Percentiles rank a stretch among this genome's conserved stretches.
These are phyloP conservation scores for Phanerochaete sordida DNA, from an alignment of 768 basidiomycete species.

Conservation along the genomic window DNA sequence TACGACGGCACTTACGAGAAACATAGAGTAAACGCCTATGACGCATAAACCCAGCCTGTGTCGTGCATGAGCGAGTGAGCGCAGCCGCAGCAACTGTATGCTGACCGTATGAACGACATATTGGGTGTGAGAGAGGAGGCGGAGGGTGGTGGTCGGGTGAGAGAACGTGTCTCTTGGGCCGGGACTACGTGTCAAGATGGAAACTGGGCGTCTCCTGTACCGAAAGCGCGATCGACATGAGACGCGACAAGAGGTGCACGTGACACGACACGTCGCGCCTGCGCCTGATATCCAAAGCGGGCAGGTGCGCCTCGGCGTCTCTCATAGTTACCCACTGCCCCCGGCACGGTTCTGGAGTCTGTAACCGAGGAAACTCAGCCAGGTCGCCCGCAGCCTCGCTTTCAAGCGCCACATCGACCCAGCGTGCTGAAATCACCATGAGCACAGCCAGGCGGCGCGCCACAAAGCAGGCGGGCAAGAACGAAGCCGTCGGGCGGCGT, in stretches of 20 bases:
- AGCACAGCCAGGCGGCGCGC: neutral
- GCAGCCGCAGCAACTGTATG: neutral
- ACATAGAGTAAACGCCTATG: conserved; percentile 89
- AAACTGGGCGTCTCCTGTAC: neutral
- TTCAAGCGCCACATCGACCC: neutral
- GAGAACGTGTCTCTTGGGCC: neutral
- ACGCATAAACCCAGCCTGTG: conserved; percentile 71
- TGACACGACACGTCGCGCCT: conserved; percentile 6
- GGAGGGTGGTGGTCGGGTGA: neutral
- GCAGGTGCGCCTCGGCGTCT: too few species aligned
- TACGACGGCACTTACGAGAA: conserved; percentile 56
- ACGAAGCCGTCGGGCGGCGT: too few species aligned
- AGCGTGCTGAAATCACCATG: neutral
- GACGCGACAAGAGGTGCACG: conserved; percentile 8
- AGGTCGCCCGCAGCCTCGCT: neutral
- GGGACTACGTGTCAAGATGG: conserved; percentile 7
- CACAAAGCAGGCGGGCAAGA: too few species aligned
- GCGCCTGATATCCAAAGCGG: too few species aligned
- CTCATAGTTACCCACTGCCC: too few species aligned
- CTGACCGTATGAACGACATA: conserved; percentile 16
- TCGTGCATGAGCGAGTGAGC: neutral
- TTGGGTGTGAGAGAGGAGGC: neutral
- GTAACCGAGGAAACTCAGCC: too few species aligned
- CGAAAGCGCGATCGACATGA: conserved; percentile 10
- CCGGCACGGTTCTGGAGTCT: too few species aligned